Evolutionary conservation across 805 yeast species (phyloP).

Genomic region (Zygoascus bituminiphila): DNA sequence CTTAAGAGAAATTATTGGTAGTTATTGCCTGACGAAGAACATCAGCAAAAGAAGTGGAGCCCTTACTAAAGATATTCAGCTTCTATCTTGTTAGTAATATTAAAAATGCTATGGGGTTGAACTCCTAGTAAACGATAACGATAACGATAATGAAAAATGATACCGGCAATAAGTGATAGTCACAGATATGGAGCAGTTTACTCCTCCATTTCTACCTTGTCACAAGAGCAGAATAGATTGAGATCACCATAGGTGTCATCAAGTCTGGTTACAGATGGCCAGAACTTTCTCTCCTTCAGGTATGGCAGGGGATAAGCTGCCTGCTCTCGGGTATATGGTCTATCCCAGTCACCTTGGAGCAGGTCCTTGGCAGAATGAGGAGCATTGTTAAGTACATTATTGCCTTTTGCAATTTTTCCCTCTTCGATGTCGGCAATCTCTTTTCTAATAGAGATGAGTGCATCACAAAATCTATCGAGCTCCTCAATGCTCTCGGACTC

Average conservation of each 20-base stretch:
- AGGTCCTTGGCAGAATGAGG: slow-evolving; percentile 87
- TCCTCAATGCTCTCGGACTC: slow-evolving; percentile 88
- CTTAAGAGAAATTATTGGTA: too few species aligned
- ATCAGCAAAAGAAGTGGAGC: too few species aligned
- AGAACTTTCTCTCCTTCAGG: slow-evolving; percentile 68
- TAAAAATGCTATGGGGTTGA: not conserved
- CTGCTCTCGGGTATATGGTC: slow-evolving; percentile 86
- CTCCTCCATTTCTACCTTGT: slow-evolving; percentile 14
- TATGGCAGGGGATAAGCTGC: slow-evolving; percentile 89
- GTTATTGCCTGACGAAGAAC: too few species aligned
- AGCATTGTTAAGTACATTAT: slow-evolving; percentile 68
- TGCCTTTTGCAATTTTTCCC: slow-evolving; percentile 45
- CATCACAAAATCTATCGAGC: slow-evolving; percentile 81
- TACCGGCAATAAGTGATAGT: too few species aligned
- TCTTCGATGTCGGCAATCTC: slow-evolving; percentile 71
- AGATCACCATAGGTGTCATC: slow-evolving; percentile 94
- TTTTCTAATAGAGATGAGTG: slow-evolving; percentile 70
- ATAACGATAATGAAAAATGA: too few species aligned
- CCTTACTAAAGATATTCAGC: too few species aligned
- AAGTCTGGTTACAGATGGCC: slow-evolving; percentile 92
- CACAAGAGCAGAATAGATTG: slow-evolving; percentile 86
- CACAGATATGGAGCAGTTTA: not conserved
- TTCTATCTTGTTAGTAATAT: too few species aligned
- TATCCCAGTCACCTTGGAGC: slow-evolving; percentile 63
- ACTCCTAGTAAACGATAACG: not conserved